A percentile compares a stretch with the other conserved stretches of the same genome.
These are phyloP conservation scores for Sambucus nigra DNA, from an alignment of 129 eudicot species.

Conservation along the genomic window DNA sequence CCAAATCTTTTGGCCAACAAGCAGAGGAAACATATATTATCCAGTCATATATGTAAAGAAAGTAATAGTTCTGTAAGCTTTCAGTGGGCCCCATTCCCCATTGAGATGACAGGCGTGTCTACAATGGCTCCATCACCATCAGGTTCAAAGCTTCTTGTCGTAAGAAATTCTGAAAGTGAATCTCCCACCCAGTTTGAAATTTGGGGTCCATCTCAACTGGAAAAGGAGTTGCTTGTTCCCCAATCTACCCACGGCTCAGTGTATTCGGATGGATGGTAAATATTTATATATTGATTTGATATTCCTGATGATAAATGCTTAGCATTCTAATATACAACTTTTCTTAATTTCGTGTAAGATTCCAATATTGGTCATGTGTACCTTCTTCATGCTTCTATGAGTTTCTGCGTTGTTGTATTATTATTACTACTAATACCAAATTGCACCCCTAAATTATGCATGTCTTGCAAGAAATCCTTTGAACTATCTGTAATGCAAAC, in stretches of 20 bases:
- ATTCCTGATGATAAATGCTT: not conserved
- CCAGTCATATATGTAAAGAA: slow-evolving; percentile 43
- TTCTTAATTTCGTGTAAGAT: not conserved
- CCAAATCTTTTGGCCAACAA: slow-evolving; percentile 77
- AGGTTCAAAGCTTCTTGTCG: slow-evolving; percentile 78
- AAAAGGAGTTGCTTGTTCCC: slow-evolving; percentile 70
- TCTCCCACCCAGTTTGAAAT: slow-evolving; percentile 76
- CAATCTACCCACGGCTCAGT: slow-evolving; percentile 83
- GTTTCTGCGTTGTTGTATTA: no score
- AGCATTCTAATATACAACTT: not conserved
- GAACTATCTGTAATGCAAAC: no score
- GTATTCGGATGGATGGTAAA: slow-evolving; percentile 92
- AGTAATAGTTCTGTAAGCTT: slow-evolving; percentile 33
- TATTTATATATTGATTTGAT: not conserved
- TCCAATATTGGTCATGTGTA: no score
- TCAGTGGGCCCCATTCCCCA: slow-evolving; percentile 86
- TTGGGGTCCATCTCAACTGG: slow-evolving; percentile 66
- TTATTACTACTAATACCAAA: no score
- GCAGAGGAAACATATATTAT: slow-evolving; percentile 52
- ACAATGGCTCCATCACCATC: slow-evolving; percentile 86
- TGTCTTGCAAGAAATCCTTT: no score
- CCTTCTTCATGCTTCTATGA: no score
- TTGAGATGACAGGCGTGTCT: slow-evolving; percentile 72
- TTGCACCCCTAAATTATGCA: no score
- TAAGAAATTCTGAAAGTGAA: slow-evolving; percentile 69